A percentile compares a stretch with the other conserved stretches of the same genome.
phyloP scores from a whole-genome alignment of 345 rosid species.

The Bruguiera parviflora region DNA sequence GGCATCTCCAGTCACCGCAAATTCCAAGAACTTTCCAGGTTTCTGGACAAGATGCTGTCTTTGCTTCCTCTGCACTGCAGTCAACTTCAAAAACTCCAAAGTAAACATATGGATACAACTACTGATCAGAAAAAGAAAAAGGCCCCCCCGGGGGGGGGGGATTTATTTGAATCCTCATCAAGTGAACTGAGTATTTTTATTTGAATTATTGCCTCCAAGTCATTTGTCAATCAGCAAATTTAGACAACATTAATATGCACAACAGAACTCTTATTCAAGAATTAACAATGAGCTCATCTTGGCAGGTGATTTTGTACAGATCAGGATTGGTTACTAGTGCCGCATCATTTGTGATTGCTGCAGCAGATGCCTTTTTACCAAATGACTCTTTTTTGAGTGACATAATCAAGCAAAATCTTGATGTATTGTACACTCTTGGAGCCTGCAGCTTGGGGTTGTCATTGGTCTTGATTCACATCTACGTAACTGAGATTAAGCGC shows the following conservation, averaged over 20 bases:
- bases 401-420: conserved; percentile 55
- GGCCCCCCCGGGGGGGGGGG: no score
- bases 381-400: conserved; percentile 41
- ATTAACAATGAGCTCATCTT: conserved; percentile 5
- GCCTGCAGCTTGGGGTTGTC: conserved; percentile 84
- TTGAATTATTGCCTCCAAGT: background rate
- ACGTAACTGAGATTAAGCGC: conserved; percentile 86
- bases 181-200: no score
- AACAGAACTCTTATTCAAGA: background rate
- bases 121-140: no score
- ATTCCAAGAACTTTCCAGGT: no score
- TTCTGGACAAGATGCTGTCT: background rate
- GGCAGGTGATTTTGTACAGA: conserved; percentile 81
- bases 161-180: no score
- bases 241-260: background rate
- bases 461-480: conserved; percentile 73
- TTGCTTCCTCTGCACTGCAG: background rate
- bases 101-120: background rate
- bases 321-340: conserved; percentile 82
- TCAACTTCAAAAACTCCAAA: background rate
- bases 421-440: conserved; percentile 59
- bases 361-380: conserved; percentile 72
- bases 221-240: background rate
- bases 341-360: conserved; percentile 69
- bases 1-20: no score